A percentile compares a stretch with the other conserved stretches of the same genome.
Conservation (phyloP, 306 rosid species). For the Medicago lupulina region DNA sequence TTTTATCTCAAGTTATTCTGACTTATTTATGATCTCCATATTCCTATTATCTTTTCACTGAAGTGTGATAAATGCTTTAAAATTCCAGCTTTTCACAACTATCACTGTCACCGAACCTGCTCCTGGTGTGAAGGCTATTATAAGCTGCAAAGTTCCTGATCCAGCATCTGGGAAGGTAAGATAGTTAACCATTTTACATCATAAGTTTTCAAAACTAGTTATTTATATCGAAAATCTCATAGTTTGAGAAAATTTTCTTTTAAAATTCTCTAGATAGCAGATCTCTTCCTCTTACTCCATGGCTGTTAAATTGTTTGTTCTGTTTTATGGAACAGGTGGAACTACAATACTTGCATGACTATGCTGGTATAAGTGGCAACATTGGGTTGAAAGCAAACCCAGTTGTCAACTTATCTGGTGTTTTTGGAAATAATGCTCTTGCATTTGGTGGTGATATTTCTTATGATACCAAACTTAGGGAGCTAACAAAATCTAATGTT, state of each 20-base stretch:
- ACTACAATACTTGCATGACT: constrained; percentile 86
- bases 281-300: neutral
- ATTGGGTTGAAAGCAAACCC: constrained; percentile 95
- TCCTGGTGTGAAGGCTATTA: constrained; percentile 89
- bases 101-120: constrained; percentile 75
- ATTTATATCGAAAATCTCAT: neutral
- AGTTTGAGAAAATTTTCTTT: constrained; percentile 1
- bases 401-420: constrained; percentile 82
- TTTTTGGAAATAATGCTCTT: constrained; percentile 67
- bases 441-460: constrained; percentile 87
- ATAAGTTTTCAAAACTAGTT: constrained; percentile 2
- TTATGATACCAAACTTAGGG: constrained; percentile 74
- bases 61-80: constrained; percentile 25
- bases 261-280: neutral
- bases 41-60: constrained; percentile 19
- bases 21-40: neutral
- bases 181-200: constrained; percentile 23
- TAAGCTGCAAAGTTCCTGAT: constrained; percentile 87
- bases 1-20: neutral
- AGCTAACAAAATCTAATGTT: constrained; percentile 72
- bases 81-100: constrained; percentile 72
- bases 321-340: constrained; percentile 68
- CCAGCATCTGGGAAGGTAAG: constrained; percentile 96
- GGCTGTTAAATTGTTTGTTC: neutral
- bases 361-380: constrained; percentile 83